Evolutionary conservation across 31 red algal species (phyloP), one percentile per base, ranked within the genome.

Genomic region (Asparagopsis taxiformis): DNA sequence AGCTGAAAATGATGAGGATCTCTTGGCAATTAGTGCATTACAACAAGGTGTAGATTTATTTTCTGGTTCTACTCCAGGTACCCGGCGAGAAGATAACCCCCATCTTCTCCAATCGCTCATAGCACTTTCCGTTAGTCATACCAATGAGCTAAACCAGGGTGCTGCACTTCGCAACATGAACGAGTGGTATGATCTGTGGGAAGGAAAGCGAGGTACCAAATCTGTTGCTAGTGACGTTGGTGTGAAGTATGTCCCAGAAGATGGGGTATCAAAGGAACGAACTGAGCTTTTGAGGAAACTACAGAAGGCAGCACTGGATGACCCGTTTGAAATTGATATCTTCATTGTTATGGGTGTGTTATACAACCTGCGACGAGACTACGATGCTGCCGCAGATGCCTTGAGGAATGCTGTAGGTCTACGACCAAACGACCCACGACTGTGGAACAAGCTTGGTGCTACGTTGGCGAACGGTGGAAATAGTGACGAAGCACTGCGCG

Each of bases 401-500:
- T 83, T 94, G 15, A 69, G 85, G 0, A 51, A 70, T 16, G 82
- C 91, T 37, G 74, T 94, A 2, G 61, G 50, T 33, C 28, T 89
- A 58, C 35, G 70, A 0, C 89, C 94, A 15, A 67, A 84, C 7
- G 88, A 92, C 28, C 68, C 82, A 34, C 75, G 74, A 5, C 43
- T 97, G 35, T 92, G 94, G 94, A 97, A 97, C 39, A 86, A 88
- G 39, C 65, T 97, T 22, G 94, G 94, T 31, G 94, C 94, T 9
- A 97, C 94, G 33, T 65, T 92, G 39, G 88, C 94, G 15, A 97
- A 97, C 69, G 84, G 88, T 37, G 68, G 69, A 29, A 59, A 88
- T 21, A 39, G 53, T 5, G 72, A 75, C 36, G 89, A 97, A 7
- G 94, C 94, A 19, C 74, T 97, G 31, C 52, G 67, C 1, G 88